Evolutionary conservation across 2,329 filamentous ascomycete genomes (phyloP).

Genomic region (Fusarium staphyleae): DNA sequence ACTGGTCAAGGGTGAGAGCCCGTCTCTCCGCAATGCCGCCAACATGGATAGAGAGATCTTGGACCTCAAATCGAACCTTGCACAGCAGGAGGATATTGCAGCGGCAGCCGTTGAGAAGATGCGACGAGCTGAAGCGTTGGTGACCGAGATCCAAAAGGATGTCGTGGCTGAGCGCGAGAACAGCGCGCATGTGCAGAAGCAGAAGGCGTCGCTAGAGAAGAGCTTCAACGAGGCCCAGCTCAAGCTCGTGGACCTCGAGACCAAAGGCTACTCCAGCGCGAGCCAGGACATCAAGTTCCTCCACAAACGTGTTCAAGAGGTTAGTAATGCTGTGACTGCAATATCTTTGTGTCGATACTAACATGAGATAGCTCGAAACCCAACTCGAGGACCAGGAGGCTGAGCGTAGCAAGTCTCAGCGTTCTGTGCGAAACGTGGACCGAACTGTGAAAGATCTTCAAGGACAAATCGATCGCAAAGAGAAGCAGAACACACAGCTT

Average conservation of each 20-base stretch:
- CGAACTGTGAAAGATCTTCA: constrained; percentile 93
- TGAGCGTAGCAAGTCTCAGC: constrained; percentile 79
- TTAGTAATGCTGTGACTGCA: constrained; percentile 55
- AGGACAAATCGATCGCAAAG: constrained; percentile 88
- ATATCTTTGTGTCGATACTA: constrained; percentile 20
- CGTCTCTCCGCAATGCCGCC: constrained; percentile 88
- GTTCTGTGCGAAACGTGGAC: constrained; percentile 90
- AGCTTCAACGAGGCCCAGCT: constrained; percentile 89
- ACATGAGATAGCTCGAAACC: constrained; percentile 73
- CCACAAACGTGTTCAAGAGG: constrained; percentile 93
- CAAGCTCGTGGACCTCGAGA: constrained; percentile 89
- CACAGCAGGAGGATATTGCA: constrained; percentile 92
- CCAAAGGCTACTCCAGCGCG: constrained; percentile 92
- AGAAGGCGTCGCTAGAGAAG: constrained; percentile 91
- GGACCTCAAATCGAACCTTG: constrained; percentile 85
- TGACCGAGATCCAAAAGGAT: constrained; percentile 90
- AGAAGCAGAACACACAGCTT: constrained; percentile 83
- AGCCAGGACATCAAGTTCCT: constrained; percentile 96
- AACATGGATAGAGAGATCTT: constrained; percentile 87
- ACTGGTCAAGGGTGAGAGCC: constrained; percentile 82
- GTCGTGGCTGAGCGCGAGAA: constrained; percentile 85
- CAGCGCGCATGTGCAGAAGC: constrained; percentile 82
- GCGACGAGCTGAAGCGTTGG: constrained; percentile 88
- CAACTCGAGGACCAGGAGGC: constrained; percentile 85
- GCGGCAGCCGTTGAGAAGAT: constrained; percentile 95